Base-by-base conservation (phyloP, 2,329 filamentous ascomycete species). In the Xylariaceae sp. region DNA sequence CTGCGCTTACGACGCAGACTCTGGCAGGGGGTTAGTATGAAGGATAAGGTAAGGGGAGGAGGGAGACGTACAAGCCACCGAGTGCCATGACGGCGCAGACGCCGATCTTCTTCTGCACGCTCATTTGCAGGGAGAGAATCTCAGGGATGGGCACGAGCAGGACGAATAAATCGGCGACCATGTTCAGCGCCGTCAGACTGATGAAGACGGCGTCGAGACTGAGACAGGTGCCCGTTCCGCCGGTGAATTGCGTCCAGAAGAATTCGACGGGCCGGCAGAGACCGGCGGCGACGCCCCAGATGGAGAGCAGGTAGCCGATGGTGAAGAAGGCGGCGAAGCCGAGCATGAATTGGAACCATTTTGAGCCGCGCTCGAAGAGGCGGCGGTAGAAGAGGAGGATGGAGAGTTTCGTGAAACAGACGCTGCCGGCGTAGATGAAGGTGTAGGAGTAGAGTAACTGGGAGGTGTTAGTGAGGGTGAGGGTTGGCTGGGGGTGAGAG, bases 331-430 rank as follows among this genome's bases (percentile, higher is more conserved):
- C 51, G 11, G 66, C 67, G 49, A 66, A 58, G 5, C 23, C 63
- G 17, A 70, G 60, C 13, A 64, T 62, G 34, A 68, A 59, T 13
- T 67, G 64, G 45, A 70, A 66, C 51, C 66, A 62, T 58, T 34
- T 58, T n/a, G 63, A 64, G 3, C 64, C 67, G n/a, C 70, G 62
- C 30, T 71, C 64, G 55, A 74, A 73, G 7, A 74, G 58, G 8
- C 70, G 69, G 18, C 67, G 67, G 50, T 74, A 74, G 59, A 73
- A 70, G 17, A 73, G 54, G 5, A 73, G 50, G 15, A 74, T 72
- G 30, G 70, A 72, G 42, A 69, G 55, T 56, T 72, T 72, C 5
- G 70, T 73, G 17, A 69, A 68, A 8, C 69, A 68, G 15, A 72
- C 68, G 3, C 66, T 66, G 4, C 64, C 65, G 1, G 68, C 69